phyloP scores from a whole-genome alignment of 768 basidiomycete species.

The Coprinopsis cinerea region DNA sequence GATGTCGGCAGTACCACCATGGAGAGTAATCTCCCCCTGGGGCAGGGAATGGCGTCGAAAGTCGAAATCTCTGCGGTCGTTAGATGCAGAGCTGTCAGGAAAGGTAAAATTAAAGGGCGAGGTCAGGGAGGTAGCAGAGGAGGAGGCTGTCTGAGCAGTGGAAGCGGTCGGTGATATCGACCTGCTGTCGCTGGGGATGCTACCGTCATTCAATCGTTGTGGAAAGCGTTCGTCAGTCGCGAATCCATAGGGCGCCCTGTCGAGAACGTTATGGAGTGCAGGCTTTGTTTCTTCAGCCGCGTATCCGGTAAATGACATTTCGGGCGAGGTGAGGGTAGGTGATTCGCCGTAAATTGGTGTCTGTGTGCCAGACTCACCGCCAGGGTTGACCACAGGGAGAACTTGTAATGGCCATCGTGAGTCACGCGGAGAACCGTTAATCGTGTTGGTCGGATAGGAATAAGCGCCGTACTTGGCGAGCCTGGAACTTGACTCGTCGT shows the following conservation, averaged over 20 bases:
- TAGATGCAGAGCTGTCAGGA: slow-evolving; percentile 41
- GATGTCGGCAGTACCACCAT: slow-evolving; percentile 70
- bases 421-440: slow-evolving; percentile 31
- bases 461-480: slow-evolving; percentile 48
- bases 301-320: slow-evolving; percentile 21
- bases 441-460: slow-evolving; percentile 25
- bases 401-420: slow-evolving; percentile 33
- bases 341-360: slow-evolving; percentile 54
- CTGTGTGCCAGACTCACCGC: slow-evolving; percentile 41
- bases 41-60: slow-evolving; percentile 53
- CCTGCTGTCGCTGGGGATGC: slow-evolving; percentile 49
- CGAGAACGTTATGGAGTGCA: slow-evolving; percentile 18
- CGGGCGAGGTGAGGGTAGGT: slow-evolving; percentile 42
- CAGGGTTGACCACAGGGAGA: slow-evolving; percentile 34
- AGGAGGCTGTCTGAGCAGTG: slow-evolving; percentile 50
- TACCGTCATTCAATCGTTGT: background rate
- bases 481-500: slow-evolving; percentile 24
- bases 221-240: slow-evolving; percentile 9
- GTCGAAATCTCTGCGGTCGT: slow-evolving; percentile 54
- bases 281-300: slow-evolving; percentile 21
- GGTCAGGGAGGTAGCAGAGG: slow-evolving; percentile 59
- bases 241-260: slow-evolving; percentile 23
- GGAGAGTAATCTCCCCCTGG: slow-evolving; percentile 62
- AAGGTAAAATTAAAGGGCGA: slow-evolving; percentile 66
- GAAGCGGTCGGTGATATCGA: slow-evolving; percentile 68